Base-by-base conservation (phyloP, 2,329 filamentous ascomycete genomes). In the Emericellopsis cladophorae region DNA sequence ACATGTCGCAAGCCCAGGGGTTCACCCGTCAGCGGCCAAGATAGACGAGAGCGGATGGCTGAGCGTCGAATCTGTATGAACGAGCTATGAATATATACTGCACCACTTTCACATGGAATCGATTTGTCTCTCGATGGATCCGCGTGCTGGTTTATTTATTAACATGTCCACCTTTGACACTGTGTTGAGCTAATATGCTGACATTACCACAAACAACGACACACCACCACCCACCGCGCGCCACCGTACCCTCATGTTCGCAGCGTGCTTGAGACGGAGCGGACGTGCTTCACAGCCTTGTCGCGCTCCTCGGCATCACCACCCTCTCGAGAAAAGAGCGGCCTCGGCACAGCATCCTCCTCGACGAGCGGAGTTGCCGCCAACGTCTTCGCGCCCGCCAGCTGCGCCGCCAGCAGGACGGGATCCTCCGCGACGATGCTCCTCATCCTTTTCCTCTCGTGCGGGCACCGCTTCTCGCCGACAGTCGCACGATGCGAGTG, bases 401-500 rank as follows among this genome's bases (percentile, higher is more conserved):
- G 16, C 38, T 32, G 38, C 38, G n/a, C 9, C 23, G 23, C 18
- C 12, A 26, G 38, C 26, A 22, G 26, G 10, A 16, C 26, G 37
- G 23, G 18, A 15, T 16, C 32, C 29, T 31, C 39, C n/a, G 39
- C 31, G 23, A 33, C 39, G 7, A 41, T 18, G n/a, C 31, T 35
- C 14, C 39, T 31, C 14, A 37, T 22, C 7, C 42, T 31, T 29
- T 40, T 44, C n/a, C 42, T 22, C 42, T 51, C 51, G 48, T 75
- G 66, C 12, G 72, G 72, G 44, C 74, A 78, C n/a, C 56, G 57
- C 5, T 64, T 64, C 54, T 78, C 66, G 16, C 72, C 73, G 29
- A 75, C 70, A 7, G 61, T 56, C 5, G 69, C 65, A 16, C 74
- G 64, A 49, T 78, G 74, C 31, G 68, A 74, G 53, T 78, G 74